Evolutionary conservation across 305 asterid genomes (phyloP), one percentile per base, ranked within the genome.

Genomic region (Fraxinus platypoda): DNA sequence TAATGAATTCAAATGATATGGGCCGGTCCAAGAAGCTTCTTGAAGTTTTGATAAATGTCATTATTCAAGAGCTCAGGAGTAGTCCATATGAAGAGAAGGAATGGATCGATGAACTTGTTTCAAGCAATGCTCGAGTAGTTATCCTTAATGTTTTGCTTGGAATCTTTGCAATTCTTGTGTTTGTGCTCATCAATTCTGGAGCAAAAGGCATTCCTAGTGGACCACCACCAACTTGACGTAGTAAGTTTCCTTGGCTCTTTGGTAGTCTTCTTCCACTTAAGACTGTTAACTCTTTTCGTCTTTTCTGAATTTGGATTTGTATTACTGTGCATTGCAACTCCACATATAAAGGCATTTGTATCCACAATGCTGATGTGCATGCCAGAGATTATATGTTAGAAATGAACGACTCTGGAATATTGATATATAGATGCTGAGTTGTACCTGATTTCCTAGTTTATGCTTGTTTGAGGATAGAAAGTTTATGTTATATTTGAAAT

Each of bases 11-110:
- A 19, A 79, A 82, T 33, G 90, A 85, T 37, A 25, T 89, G 76
- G 90, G 88, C 74, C 83, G 71, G 28, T 89, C 91, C 38, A 90
- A 85, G 90, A 90, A 81, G 83, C 84, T 94, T 79, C 78, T 94
- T 85, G 94, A 90, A 76, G 90, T 88, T 77, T 66, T 90, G 78
- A 54, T 90, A 43, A 85, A 80, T 25, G 30, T 79, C 77, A 19
- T 83, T 79, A 83, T 91, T 66, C 85, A 91, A 77, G 93, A 91
- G 73, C 34, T 88, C 34, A 68, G 35, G 70, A 91, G 84, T 71
- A 90, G 87, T 54, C 77, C 79, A 75, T 80, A 87, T 75, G 89
- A 82, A 78, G 91, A 92, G 77, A 86, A 81, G 79, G 91, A 81
- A 25, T 78, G 88, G 85, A 81, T 81, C 66, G 82, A 83, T 68